Conservation (phyloP, 1,139 yeast genomes). For the Hansenula anomala region DNA sequence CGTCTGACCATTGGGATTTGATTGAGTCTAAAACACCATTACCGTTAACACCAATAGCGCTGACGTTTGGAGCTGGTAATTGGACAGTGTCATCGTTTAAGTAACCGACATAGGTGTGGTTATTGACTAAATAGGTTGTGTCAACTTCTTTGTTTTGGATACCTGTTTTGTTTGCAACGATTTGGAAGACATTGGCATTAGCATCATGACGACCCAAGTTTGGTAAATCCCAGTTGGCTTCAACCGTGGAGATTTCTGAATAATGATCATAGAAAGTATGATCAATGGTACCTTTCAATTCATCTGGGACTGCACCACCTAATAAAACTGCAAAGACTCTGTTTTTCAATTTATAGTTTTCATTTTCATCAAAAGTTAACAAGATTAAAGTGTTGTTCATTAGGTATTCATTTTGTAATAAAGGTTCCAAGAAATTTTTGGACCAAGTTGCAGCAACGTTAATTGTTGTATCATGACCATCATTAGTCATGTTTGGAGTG, state of each 20-base stretch:
- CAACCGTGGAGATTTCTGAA: conserved; percentile 39
- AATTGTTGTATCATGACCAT: conserved; percentile 43
- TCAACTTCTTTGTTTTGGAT: conserved; percentile 31
- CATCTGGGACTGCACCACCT: conserved; percentile 39
- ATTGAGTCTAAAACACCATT: conserved; percentile 26
- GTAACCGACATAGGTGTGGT: conserved; percentile 36
- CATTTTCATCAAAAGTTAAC: conserved; percentile 44
- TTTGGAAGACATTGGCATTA: conserved; percentile 39
- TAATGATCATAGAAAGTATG: conserved; percentile 44
- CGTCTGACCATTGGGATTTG: conserved; percentile 23
- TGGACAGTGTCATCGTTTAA: conserved; percentile 28
- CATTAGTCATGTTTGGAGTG: conserved; percentile 47
- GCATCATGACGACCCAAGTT: conserved; percentile 44
- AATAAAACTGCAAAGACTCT: conserved; percentile 37
- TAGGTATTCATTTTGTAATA: conserved; percentile 37
- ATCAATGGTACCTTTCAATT: conserved; percentile 35
- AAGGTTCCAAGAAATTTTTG: conserved; percentile 35
- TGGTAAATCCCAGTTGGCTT: conserved; percentile 43
- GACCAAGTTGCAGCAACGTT: conserved; percentile 40
- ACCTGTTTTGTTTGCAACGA: conserved; percentile 33
- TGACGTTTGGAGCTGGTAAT: conserved; percentile 35
- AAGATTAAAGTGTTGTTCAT: conserved; percentile 37
- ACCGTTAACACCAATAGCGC: conserved; percentile 36
- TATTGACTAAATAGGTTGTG: conserved; percentile 33
- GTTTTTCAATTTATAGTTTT: conserved; percentile 36